Percentiles rank a stretch among this genome's conserved stretches.
Conservation (phyloP, 2,329 filamentous ascomycete species). For the Fonsecaea pugnacius region DNA sequence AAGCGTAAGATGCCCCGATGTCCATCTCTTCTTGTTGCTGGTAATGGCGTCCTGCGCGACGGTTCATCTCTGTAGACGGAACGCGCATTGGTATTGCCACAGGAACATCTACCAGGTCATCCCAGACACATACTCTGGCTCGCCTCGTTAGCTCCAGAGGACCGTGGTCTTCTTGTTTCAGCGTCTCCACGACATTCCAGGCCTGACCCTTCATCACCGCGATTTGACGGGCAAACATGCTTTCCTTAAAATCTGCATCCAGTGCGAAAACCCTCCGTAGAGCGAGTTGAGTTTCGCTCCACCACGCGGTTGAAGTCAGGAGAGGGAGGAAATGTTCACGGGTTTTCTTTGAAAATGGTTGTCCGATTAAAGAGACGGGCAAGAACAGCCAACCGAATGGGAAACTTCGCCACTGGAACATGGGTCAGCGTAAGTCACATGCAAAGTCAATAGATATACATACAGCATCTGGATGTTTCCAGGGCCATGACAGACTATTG, state of each 20-base stretch:
- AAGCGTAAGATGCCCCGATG: slow-evolving; percentile 72
- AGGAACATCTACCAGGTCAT: slow-evolving; percentile 94
- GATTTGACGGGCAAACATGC: slow-evolving; percentile 98
- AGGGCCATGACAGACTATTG: slow-evolving; percentile 97
- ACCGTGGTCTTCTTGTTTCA: slow-evolving; percentile 90
- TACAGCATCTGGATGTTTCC: slow-evolving; percentile 94
- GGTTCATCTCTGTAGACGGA: slow-evolving; percentile 81
- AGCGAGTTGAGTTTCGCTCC: slow-evolving; percentile 88
- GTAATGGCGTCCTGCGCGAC: slow-evolving; percentile 57
- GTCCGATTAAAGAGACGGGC: slow-evolving; percentile 91
- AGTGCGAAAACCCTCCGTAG: slow-evolving; percentile 86
- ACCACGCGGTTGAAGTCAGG: slow-evolving; percentile 93
- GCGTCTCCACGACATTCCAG: slow-evolving; percentile 97
- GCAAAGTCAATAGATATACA: slow-evolving; percentile 39
- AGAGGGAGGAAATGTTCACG: slow-evolving; percentile 94
- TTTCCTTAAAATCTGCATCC: slow-evolving; percentile 94
- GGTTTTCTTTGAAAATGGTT: slow-evolving; percentile 93
- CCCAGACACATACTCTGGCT: slow-evolving; percentile 94
- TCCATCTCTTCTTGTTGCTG: slow-evolving; percentile 77
- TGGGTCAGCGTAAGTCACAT: slow-evolving; percentile 4
- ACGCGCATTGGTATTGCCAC: slow-evolving; percentile 87
- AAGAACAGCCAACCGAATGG: slow-evolving; percentile 98
- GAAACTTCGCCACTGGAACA: slow-evolving; percentile 72
- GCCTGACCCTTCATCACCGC: slow-evolving; percentile 99
- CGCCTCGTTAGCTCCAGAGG: slow-evolving; percentile 89